Evolutionary conservation across 768 basidiomycete species (phyloP).

Genomic region (Wakefieldia striispora): DNA sequence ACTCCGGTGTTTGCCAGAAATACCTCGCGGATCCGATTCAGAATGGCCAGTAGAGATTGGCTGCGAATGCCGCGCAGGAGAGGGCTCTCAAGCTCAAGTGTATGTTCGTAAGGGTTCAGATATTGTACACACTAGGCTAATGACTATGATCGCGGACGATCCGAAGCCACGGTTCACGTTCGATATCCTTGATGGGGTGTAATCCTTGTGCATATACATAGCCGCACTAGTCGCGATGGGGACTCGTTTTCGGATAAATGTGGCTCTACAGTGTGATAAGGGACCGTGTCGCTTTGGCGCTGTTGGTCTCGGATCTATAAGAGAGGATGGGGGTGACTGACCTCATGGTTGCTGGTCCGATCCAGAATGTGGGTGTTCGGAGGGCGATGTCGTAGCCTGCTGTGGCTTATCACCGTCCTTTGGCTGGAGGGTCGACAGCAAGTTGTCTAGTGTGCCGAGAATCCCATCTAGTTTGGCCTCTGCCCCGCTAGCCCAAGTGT

Average conservation of each 20-base stretch:
- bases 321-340: slow-evolving; percentile 4
- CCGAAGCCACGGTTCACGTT: slow-evolving; percentile 26
- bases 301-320: not conserved
- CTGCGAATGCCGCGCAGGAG: too few relatives aligned
- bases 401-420: not conserved
- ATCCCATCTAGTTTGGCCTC: slow-evolving; percentile 63
- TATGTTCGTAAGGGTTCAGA: slow-evolving; percentile 78
- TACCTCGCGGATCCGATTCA: too few relatives aligned
- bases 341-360: slow-evolving; percentile 11
- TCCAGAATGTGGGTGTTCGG: not conserved
- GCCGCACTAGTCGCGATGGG: not conserved
- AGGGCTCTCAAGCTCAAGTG: too few relatives aligned
- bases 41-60: too few relatives aligned
- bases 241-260: not conserved
- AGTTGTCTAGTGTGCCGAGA: slow-evolving; percentile 53
- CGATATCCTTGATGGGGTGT: slow-evolving; percentile 28
- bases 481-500: slow-evolving; percentile 57
- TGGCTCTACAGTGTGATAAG: slow-evolving; percentile 13
- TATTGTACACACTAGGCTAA: slow-evolving; percentile 77
- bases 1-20: too few relatives aligned
- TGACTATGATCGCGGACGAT: slow-evolving; percentile 31
- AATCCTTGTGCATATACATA: slow-evolving; percentile 12
- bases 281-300: too few relatives aligned
- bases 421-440: slow-evolving; percentile 47
- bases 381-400: not conserved